A percentile compares a stretch with the other conserved stretches of the same genome.
These are phyloP conservation scores for Yamadazyma friedrichii DNA, from an alignment of 1,139 yeast species.

Conservation along the genomic window DNA sequence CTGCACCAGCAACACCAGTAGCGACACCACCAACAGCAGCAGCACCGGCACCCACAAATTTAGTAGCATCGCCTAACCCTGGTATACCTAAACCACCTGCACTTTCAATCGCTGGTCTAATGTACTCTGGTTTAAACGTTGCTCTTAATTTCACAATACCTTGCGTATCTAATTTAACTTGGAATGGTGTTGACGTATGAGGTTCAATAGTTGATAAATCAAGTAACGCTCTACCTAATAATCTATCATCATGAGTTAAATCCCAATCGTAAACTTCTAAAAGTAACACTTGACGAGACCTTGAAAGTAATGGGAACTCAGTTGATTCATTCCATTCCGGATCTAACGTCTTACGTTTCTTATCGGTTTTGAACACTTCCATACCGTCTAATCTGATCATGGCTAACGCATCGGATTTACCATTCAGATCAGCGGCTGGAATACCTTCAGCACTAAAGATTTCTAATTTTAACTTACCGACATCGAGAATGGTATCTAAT, in stretches of 20 bases:
- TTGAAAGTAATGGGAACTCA: conserved; percentile 60
- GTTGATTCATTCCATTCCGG: conserved; percentile 70
- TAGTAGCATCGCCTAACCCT: conserved; percentile 47
- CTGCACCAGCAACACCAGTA: conserved; percentile 41
- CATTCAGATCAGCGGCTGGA: conserved; percentile 63
- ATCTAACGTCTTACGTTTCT: conserved; percentile 61
- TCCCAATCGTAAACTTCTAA: conserved; percentile 74
- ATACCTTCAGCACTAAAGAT: conserved; percentile 54
- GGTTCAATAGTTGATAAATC: conserved; percentile 52
- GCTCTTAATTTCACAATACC: conserved; percentile 56
- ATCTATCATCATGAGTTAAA: conserved; percentile 64
- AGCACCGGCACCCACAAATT: conserved; percentile 41
- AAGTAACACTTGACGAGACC: conserved; percentile 50
- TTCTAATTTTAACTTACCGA: conserved; percentile 59
- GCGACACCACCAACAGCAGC: conserved; percentile 45
- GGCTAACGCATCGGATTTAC: conserved; percentile 72
- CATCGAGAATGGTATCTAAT: conserved; percentile 63
- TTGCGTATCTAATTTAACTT: conserved; percentile 55
- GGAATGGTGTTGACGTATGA: conserved; percentile 42
- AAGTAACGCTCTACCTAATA: conserved; percentile 51
- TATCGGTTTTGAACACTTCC: conserved; percentile 55
- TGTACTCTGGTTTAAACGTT: conserved; percentile 62
- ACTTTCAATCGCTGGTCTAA: conserved; percentile 54
- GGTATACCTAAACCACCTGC: conserved; percentile 32
- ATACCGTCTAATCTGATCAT: conserved; percentile 52